Base-by-base conservation (phyloP, 2,329 filamentous ascomycete species). In the Leptosphaerulina australis region DNA sequence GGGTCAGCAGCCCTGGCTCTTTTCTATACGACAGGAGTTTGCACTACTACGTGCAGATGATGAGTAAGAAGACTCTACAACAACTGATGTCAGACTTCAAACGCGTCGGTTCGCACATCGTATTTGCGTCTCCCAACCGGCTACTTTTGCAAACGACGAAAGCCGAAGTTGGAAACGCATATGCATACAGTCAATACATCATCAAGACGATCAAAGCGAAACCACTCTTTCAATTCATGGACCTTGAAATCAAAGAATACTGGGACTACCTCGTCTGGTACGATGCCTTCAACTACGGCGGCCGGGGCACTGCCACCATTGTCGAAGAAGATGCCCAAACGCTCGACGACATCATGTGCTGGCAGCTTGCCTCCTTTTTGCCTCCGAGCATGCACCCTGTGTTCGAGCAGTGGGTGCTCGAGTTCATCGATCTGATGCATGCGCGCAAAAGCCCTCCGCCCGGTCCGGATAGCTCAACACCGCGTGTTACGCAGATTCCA, bases 191-290 rank as follows among this genome's bases (percentile, higher is more conserved):
- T 61, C 89, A 97, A 73, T 99, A 99, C 74, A 95, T 99, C 55
- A 82, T 99, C 66, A 97, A 97, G 77, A 96, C 92, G 0, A 97
- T 99, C 76, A 93, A 96, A 74, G 86, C 86, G 48, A 97, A 97
- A 67, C 91, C 94, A 0, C 82, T 97, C 0, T 99, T 99, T 76
- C 90, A 97, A 72, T 99, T 99, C 69, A 86, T 99, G 56, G 94
- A 99, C 64, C 81, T 99, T 3, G 90, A 97, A 63, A 94, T 99
- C 73, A 96, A 93, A 61, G 94, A 99, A 70, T 99, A 97, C 74
- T 99, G 94, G 94, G 94, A 99, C 72, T 97, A 97, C 66, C 84
- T 99, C 0, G 86, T 97, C 3, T 99, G 94, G 94, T 97, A 97
- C 62, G 94, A 99, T 63, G 91, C 97, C 74, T 97, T 93, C 80